phyloP scores from a whole-genome alignment of 352 stramenopile species.

The Blastocystis sp. region DNA sequence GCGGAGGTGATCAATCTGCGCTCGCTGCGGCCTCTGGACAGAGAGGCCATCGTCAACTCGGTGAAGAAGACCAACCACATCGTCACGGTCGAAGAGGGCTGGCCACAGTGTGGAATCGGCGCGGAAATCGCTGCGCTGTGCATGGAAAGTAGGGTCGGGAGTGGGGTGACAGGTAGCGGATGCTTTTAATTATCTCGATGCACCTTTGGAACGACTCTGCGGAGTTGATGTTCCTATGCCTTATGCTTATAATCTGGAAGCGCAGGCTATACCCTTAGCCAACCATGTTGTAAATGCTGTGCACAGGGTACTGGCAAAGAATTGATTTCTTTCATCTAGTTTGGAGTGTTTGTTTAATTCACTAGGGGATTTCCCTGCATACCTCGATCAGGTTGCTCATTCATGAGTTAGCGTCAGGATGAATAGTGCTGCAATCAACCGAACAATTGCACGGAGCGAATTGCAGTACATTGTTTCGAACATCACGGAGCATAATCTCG shows the following conservation, averaged over 20 bases:
- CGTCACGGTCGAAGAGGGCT: slow-evolving; percentile 92
- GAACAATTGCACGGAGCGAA: background rate
- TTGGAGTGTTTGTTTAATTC: background rate
- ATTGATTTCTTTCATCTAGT: slow-evolving; percentile 14
- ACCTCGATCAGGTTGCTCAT: background rate
- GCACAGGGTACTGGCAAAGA: slow-evolving; percentile 71
- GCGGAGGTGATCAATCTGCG: slow-evolving; percentile 89
- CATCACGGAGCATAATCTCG: slow-evolving; percentile 38
- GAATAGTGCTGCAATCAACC: background rate
- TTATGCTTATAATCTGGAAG: slow-evolving; percentile 92
- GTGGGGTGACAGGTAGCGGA: slow-evolving; percentile 69
- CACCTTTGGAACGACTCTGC: slow-evolving; percentile 90
- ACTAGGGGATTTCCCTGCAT: background rate
- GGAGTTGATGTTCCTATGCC: slow-evolving; percentile 96
- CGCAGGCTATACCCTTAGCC: slow-evolving; percentile 84
- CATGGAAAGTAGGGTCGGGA: slow-evolving; percentile 78
- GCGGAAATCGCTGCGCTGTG: slow-evolving; percentile 93
- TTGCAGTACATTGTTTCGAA: slow-evolving; percentile 23
- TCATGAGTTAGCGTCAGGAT: background rate
- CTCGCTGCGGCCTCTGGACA: slow-evolving; percentile 90
- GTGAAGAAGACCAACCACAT: slow-evolving; percentile 96
- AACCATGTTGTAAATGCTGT: slow-evolving; percentile 85
- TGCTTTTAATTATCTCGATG: slow-evolving; percentile 97
- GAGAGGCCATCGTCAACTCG: slow-evolving; percentile 88
- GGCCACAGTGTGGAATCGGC: slow-evolving; percentile 78